These are phyloP conservation scores for Haematococcus lacustris DNA, from an alignment of 139 green algal genomes.

Conservation along the genomic window DNA sequence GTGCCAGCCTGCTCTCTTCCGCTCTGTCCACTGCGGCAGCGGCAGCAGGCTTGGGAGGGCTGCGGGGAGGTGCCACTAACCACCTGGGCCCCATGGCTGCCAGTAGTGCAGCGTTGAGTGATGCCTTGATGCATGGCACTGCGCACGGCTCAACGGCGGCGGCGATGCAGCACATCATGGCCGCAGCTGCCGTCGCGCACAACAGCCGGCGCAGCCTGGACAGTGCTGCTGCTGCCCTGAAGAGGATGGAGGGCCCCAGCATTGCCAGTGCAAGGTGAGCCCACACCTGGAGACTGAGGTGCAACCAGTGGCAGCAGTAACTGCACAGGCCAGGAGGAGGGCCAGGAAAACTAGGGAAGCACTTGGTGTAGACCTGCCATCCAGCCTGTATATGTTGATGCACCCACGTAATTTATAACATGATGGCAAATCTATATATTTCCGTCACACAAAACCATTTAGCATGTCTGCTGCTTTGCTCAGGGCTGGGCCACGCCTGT, in stretches of 20 bases:
- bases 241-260: constrained; percentile 39
- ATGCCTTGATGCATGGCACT: not conserved
- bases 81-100: not conserved
- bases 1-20: not conserved
- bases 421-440: no score
- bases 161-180: constrained; percentile 38
- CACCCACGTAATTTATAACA: no score
- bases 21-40: not conserved
- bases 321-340: no score
- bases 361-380: no score
- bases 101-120: no score
- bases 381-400: no score
- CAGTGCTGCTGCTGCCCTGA: constrained; percentile 10
- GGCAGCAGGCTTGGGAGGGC: not conserved
- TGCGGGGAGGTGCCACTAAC: not conserved
- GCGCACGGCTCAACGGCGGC: constrained; percentile 8
- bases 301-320: no score
- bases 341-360: no score
- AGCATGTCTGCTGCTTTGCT: no score
- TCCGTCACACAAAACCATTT: no score
- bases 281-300: no score
- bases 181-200: constrained; percentile 32
- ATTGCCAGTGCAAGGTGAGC: constrained; percentile 34
- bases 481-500: constrained; percentile 79
- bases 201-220: constrained; percentile 27